These are phyloP conservation scores for Penicillium simplicissimum DNA, from an alignment of 495 filamentous ascomycete species.

Conservation along the genomic window DNA sequence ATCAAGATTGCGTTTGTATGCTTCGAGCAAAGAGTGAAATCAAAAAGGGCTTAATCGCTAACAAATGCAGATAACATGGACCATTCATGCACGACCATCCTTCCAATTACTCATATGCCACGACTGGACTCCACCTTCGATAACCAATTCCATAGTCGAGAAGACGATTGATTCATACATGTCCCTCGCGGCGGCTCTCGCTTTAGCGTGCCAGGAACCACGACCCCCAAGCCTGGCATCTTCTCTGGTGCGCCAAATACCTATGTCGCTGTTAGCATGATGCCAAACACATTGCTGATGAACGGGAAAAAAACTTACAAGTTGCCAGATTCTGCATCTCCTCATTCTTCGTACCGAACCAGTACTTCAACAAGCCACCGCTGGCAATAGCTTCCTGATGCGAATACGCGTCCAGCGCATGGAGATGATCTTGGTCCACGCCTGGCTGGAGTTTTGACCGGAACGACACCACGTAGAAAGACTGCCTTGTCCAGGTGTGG, in stretches of 20 bases:
- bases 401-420: constrained; percentile 68
- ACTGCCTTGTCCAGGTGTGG: constrained; percentile 60
- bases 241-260: constrained; percentile 67
- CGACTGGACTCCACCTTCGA: constrained; percentile 53
- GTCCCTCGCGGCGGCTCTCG: constrained; percentile 35
- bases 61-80: neutral
- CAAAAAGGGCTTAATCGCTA: neutral
- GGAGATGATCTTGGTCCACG: constrained; percentile 61
- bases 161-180: constrained; percentile 58
- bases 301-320: constrained; percentile 43
- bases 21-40: neutral
- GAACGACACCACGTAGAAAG: constrained; percentile 84
- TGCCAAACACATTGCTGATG: neutral
- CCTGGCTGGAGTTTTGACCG: constrained; percentile 65
- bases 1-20: neutral
- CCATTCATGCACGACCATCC: constrained; percentile 12
- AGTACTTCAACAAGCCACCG: constrained; percentile 89
- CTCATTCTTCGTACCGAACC: constrained; percentile 71
- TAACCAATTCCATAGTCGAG: constrained; percentile 59
- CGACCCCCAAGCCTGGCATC: constrained; percentile 69
- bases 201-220: constrained; percentile 55
- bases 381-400: constrained; percentile 74
- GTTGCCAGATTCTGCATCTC: constrained; percentile 71
- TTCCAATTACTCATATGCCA: constrained; percentile 64
- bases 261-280: constrained; percentile 26